These are phyloP conservation scores for Auriscalpium orientale DNA, from an alignment of 768 basidiomycete species.

Conservation along the genomic window DNA sequence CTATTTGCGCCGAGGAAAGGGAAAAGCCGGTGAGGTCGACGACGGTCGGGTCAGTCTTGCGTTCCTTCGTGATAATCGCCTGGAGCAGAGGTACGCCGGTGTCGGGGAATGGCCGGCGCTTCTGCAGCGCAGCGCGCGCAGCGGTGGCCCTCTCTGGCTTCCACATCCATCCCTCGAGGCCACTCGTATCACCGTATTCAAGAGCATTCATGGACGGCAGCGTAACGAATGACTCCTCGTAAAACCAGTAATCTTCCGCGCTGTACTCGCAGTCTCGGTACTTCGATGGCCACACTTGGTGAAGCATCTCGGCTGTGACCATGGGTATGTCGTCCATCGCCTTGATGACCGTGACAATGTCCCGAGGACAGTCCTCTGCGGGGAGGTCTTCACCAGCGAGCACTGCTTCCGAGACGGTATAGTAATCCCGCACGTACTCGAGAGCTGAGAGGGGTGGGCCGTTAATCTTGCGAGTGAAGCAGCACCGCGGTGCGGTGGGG, in stretches of 20 bases:
- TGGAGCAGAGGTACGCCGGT: background rate
- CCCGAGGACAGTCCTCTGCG: too few relatives aligned
- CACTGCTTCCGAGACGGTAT: background rate
- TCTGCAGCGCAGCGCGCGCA: background rate
- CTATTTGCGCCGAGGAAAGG: background rate
- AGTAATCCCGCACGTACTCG: background rate
- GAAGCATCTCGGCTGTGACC: background rate
- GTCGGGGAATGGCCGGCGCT: background rate
- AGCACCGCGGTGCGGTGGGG: background rate
- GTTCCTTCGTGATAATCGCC: background rate
- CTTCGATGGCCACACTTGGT: constrained; percentile 1
- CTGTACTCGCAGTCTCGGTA: background rate
- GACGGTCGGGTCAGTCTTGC: background rate
- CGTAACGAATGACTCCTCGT: background rate
- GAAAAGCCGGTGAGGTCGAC: background rate
- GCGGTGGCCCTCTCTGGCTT: background rate
- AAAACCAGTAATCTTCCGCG: background rate
- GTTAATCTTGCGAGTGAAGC: background rate
- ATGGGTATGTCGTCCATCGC: background rate
- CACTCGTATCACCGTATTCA: background rate
- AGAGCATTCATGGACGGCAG: background rate
- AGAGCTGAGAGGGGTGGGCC: background rate
- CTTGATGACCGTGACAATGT: background rate
- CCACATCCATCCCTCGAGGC: background rate
- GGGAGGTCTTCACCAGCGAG: background rate